Base-by-base conservation (phyloP, 1,284 basidiomycete genomes). In the Fomitopsis pinicola region DNA sequence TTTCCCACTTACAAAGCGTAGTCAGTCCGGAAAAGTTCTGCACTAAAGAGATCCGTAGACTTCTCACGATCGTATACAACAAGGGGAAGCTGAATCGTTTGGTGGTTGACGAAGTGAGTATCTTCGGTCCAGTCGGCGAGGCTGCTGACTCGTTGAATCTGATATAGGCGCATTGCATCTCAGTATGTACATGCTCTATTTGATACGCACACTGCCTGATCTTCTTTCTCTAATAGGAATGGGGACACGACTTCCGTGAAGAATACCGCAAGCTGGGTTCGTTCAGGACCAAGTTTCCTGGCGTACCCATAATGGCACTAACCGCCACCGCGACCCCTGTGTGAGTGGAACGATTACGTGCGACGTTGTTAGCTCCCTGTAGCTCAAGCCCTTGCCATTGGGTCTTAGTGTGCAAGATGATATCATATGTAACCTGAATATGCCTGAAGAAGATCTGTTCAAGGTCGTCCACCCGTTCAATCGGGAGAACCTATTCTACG, bases 271-370 rank as follows among this genome's bases (percentile, higher is more conserved):
- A 79, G 42, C 78, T 96, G 5, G 89, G 90, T 6, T 75, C 77
- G 26, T 92, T 95, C 71, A 81, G 92, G 1, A 76, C 83, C 36
- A 78, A 78, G 22, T 95, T 87, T 69, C 85, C 84, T 0, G 77
- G 80, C 57, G 82, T 95, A 0, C 93, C 93, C 0, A 88, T 95
- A 63, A 95, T 93, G 82, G 90, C 90, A 5, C 74, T 92, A n/a
- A 92, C 91, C 0, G 89, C 91, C 0, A 91, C 88, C 8, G 90
- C 91, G 2, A 92, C 88, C 10, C 71, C 80, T 56, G 73, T 72
- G 62, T 63, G 26, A 59, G 89, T 40, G 14, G 30, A 36, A 36
- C 35, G 35, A 12, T 36, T 36, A 2, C 38, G 9, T 15, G 14
- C 38, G 38, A 3, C 14, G 3, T 40, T 4, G 38, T 5, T 33